Evolutionary conservation across 2,329 filamentous ascomycete species (phyloP), one percentile per base, ranked within the genome.

Genomic region (Aspergillus sp.): DNA sequence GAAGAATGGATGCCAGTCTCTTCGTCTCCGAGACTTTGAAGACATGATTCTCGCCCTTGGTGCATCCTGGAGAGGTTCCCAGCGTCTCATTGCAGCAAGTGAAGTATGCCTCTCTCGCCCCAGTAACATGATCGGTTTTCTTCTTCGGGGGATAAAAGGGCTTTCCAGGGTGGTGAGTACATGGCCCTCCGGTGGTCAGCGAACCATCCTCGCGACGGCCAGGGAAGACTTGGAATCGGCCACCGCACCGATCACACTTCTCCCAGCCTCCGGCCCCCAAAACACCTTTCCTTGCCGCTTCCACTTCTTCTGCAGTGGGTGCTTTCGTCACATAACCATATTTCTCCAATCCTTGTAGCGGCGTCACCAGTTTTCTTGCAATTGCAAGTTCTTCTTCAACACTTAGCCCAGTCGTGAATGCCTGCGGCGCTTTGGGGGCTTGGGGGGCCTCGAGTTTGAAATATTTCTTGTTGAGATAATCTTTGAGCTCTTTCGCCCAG

Each of bases 141-240:
- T 85, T 76, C 71, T 66, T 84, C 72, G 67, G 80, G 1, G 90
- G 86, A 28, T 85, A 84, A 59, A 89, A 85, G 1, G 84, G 79
- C 74, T 88, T 91, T 9, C 90, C 92, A 70, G 89, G 92, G 74
- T 99, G 95, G 75, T 94, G 89, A 0, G 81, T 88, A 77, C 96
- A 99, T 41, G 81, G 80, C 0, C 93, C 93, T 25, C 91, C 91
- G 0, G 88, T 90, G 17, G 97, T 84, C 2, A 90, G 84, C 0
- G 88, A 89, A 50, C 96, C 95, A 67, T 86, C 84, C 68, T 89
- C 85, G 57, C 93, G 86, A 47, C 94, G 88, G 3, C 93, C 92
- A 0, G 93, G 92, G 66, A 96, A 98, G 3, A 97, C 92, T 71
- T 97, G 92, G 71, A 99, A 99, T 23, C 94, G 88, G 38, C 88